A percentile compares a stretch with the other conserved stretches of the same genome.
These are phyloP conservation scores for Heterobasidion irregulare DNA, from an alignment of 1,284 basidiomycete species.

Conservation along the genomic window DNA sequence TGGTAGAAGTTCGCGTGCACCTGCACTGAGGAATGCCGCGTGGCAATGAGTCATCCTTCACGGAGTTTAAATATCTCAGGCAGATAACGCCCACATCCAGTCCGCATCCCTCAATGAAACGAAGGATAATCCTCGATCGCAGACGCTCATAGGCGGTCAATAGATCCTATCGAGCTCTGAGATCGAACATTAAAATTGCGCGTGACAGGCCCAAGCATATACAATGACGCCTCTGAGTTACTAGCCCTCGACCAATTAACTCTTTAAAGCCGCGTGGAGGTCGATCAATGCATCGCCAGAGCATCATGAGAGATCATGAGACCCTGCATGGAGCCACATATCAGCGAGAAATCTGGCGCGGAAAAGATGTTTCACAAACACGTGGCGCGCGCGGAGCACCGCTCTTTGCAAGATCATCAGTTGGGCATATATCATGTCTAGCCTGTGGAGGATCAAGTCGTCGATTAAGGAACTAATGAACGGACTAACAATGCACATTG, in stretches of 20 bases:
- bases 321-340: background rate
- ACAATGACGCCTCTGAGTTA: background rate
- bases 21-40: no score
- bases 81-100: background rate
- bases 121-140: no score
- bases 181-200: background rate
- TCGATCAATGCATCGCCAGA: background rate
- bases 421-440: slow-evolving; percentile 9
- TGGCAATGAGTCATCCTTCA: background rate
- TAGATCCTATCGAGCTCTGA: background rate
- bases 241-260: background rate
- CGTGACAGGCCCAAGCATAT: no score
- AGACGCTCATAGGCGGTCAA: no score
- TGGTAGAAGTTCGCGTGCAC: no score
- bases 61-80: background rate
- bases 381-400: background rate
- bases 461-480: background rate
- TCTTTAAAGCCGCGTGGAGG: background rate
- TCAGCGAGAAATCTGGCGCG: background rate
- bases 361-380: background rate
- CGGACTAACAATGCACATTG: background rate
- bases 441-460: background rate
- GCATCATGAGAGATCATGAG: background rate
- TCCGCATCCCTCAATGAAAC: no score
- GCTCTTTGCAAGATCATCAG: slow-evolving; percentile 8